Base-by-base conservation (phyloP, 352 stramenopile genomes). In the Aphanomyces euteiches region DNA sequence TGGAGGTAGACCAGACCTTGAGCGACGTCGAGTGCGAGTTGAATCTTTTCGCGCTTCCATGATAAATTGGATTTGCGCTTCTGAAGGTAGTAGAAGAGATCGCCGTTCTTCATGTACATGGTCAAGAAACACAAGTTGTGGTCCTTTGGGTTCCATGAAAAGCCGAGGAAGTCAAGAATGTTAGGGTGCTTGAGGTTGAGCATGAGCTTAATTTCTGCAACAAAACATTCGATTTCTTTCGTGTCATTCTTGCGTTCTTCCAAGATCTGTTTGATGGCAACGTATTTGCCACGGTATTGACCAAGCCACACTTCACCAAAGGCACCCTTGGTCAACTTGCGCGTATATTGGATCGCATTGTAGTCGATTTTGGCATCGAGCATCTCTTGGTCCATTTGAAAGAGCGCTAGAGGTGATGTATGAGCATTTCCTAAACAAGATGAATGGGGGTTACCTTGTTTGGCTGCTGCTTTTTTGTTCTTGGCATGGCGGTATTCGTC, bases 181-280 rank as follows among this genome's bases (percentile, higher is more conserved):
- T 90, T 90, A 6, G 84, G 81, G 47, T 96, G 87, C 10, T 78
- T 75, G 15, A 95, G 58, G 0, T 75, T 75, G 2, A 74, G 80
- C 21, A 93, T 73, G 56, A 91, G 81, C 41, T 79, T 79, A 56
- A 96, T 88, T 38, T 93, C 85, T 12, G 79, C 76, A 12, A 90
- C 64, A 66, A 96, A 94, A 71, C 82, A 89, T 78, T 92, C 81
- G 67, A 94, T 90, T 72, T 93, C 85, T 66, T 89, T 90, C 73
- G 86, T 80, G 67, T 92, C 84, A 70, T 91, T 87, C 50, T 84
- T 85, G 74, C 89, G 90, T 71, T 94, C 87, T 47, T 83, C 84
- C 58, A 93, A 45, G 38, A 94, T 90, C 4, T 86, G 79, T 78
- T 94, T 94, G 19, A 93, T 85, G 0, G 87, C 87, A 66, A 94